Evolutionary conservation across 2,329 filamentous ascomycete species (phyloP), one percentile per base, ranked within the genome.

Genomic region (Aspergillus hiratsukae): DNA sequence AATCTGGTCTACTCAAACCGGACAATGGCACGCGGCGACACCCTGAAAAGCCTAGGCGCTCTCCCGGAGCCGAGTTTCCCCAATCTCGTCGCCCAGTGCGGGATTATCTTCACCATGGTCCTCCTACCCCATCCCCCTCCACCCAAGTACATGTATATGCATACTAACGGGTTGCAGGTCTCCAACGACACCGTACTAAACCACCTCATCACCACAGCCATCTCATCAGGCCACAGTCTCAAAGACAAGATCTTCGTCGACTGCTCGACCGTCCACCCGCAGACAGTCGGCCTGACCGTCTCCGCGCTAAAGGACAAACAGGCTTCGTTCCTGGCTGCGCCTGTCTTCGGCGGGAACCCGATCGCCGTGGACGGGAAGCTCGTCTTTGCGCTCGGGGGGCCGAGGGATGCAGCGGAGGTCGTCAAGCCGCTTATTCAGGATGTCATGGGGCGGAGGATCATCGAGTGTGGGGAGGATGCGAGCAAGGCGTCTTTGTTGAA

Each of bases 251-350:
- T 95, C 37, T 87, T 96, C 63, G 83, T 96, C 19, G 91, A 96
- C 67, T 91, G 88, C 79, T 93, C 89, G 3, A 96, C 91, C 6
- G 84, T 96, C 37, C 89, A 93, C 68, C 91, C 91, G 0, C 84
- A 90, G 51, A 90, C 89, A 1, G 72, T 75, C 9, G 64, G 66
- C 2, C 57, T 64, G 1, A 67, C 74, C 1, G 65, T 71, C 7
- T 61, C 69, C 8, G 61, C 71, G 54, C 62, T 78, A 7, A 64
- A 67, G 35, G 66, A 63, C 31, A 67, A 71, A 40, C 65, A 71
- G 19, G 76, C 72, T 0, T 65, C 67, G 14, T 76, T 76, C 53
- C 61, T 76, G 11, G 66, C 72, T 7, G 73, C 73, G 2, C 78
- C 78, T 6, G 75, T 78, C 8, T 78, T 79, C 48, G 76, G 76